phyloP scores from a whole-genome alignment of 352 stramenopile species.

The Pythium biforme region DNA sequence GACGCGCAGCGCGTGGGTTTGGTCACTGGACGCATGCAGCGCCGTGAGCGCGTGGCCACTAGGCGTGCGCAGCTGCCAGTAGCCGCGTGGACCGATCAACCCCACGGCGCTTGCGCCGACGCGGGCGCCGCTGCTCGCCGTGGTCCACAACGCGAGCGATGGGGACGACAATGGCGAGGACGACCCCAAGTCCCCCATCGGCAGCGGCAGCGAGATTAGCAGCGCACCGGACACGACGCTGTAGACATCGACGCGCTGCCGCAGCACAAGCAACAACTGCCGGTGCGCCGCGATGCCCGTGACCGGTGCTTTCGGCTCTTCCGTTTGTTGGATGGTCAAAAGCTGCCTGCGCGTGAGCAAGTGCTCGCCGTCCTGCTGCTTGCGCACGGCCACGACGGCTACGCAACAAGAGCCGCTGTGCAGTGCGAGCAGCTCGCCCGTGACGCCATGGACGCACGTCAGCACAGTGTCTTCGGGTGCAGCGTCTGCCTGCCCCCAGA shows the following conservation, averaged over 20 bases:
- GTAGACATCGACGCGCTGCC: constrained; percentile 38
- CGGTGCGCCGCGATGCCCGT: constrained; percentile 37
- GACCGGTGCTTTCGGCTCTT: neutral
- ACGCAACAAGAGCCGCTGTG: constrained; percentile 33
- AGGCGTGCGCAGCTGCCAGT: constrained; percentile 67
- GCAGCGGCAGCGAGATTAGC: constrained; percentile 41
- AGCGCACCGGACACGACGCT: constrained; percentile 50
- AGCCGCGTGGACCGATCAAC: constrained; percentile 48
- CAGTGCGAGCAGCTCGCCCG: constrained; percentile 70
- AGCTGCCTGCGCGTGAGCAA: constrained; percentile 6
- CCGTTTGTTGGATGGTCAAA: neutral
- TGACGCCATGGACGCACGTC: constrained; percentile 64
- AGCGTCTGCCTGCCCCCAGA: no score
- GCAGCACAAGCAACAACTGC: constrained; percentile 39
- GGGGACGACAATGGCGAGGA: constrained; percentile 28
- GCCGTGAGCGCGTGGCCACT: constrained; percentile 41
- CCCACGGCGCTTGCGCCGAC: constrained; percentile 50
- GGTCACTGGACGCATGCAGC: constrained; percentile 6
- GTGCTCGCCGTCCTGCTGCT: neutral
- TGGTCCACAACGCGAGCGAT: constrained; percentile 20
- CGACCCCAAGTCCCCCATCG: neutral
- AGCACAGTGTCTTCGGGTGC: no score
- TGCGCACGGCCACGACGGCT: constrained; percentile 36
- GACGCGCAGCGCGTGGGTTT: neutral
- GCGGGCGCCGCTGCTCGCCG: constrained; percentile 4